Conservation (phyloP, 202 grass and related monocot species). For the Schoenoplectus triqueter region DNA sequence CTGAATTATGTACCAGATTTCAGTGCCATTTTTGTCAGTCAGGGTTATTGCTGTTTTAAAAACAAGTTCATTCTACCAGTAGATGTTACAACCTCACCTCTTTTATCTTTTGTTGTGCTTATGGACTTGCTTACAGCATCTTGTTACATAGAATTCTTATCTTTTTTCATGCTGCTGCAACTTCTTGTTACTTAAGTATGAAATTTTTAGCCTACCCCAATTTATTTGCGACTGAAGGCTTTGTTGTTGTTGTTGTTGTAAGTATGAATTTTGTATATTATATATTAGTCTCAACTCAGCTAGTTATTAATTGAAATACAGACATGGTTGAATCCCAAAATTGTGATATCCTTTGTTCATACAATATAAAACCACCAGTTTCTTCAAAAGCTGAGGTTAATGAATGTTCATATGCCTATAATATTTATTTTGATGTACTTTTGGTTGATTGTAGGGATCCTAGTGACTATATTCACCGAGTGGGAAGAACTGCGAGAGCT, state of each 20-base stretch:
- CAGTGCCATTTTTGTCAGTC: neutral
- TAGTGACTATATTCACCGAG: conserved; percentile 85
- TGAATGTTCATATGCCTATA: neutral
- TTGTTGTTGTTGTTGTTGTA: too few species aligned
- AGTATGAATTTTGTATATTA: neutral
- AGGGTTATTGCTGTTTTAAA: conserved; percentile 22
- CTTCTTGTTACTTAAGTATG: neutral
- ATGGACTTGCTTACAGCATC: neutral
- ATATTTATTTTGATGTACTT: conserved; percentile 3
- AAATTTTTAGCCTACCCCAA: neutral
- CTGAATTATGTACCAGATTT: neutral
- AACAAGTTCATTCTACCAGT: neutral
- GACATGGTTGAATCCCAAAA: neutral
- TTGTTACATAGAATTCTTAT: neutral
- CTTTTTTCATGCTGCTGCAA: neutral
- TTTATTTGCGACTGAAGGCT: too few species aligned
- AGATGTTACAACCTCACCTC: too few species aligned
- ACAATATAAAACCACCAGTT: neutral
- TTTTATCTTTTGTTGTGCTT: neutral
- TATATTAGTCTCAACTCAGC: neutral
- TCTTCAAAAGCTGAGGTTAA: neutral
- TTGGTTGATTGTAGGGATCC: conserved; percentile 51
- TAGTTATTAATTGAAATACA: neutral
- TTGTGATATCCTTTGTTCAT: neutral
- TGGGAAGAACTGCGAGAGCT: conserved; percentile 94